Evolutionary conservation across 208 protist genomes (phyloP).

Genomic region (Crithidia thermophila): DNA sequence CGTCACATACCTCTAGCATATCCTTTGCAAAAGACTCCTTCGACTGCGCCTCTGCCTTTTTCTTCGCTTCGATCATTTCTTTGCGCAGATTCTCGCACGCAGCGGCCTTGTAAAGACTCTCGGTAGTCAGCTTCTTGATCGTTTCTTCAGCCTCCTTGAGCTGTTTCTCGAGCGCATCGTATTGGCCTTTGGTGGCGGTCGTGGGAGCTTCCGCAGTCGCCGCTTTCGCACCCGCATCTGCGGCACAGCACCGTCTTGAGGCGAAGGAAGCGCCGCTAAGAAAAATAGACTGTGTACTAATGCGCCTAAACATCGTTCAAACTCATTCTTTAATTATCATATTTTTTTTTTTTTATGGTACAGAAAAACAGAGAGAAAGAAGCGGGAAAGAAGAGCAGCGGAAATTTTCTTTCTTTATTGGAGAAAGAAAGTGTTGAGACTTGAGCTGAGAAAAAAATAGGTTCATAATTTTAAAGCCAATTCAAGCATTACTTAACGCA

Average conservation of each 20-base stretch:
- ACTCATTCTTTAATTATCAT: slow-evolving; percentile 2
- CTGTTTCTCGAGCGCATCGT: slow-evolving; percentile 20
- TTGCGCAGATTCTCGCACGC: slow-evolving; percentile 65
- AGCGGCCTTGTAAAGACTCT: slow-evolving; percentile 59
- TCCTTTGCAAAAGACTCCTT: slow-evolving; percentile 54
- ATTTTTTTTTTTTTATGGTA: too few relatives aligned
- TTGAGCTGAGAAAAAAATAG: too few relatives aligned
- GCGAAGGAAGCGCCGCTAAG: not conserved
- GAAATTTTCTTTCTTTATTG: not conserved
- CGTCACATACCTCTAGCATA: slow-evolving; percentile 66
- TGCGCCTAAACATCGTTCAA: slow-evolving; percentile 16
- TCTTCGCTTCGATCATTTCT: slow-evolving; percentile 24
- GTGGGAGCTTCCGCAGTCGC: slow-evolving; percentile 5
- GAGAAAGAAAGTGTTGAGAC: too few relatives aligned
- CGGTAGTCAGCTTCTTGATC: slow-evolving; percentile 44
- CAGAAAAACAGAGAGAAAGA: not conserved
- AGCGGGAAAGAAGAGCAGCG: not conserved
- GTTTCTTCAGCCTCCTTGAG: slow-evolving; percentile 25
- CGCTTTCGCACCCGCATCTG: not conserved
- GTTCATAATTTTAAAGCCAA: too few relatives aligned
- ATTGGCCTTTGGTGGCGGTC: slow-evolving; percentile 16
- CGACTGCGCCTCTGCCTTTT: slow-evolving; percentile 36
- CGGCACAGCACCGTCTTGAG: slow-evolving; percentile 6
- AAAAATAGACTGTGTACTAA: not conserved
- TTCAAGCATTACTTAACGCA: too few relatives aligned